phyloP scores from a whole-genome alignment of 2,329 filamentous ascomycete species.

The Capronia americana region DNA sequence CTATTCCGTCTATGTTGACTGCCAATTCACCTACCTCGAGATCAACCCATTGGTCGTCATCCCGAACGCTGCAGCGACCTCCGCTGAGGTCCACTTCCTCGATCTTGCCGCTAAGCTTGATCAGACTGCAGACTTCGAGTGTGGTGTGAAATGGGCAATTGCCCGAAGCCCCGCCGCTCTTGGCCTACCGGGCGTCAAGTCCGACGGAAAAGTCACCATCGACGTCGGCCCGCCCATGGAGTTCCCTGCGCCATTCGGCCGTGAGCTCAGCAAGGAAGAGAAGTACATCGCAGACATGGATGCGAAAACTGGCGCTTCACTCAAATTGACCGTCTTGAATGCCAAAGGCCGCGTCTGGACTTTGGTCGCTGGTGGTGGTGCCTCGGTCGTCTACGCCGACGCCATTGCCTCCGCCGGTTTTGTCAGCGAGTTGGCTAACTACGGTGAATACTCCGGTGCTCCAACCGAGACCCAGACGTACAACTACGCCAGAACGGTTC shows the following conservation, averaged over 20 bases:
- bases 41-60: conserved; percentile 99
- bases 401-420: conserved; percentile 97
- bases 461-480: conserved; percentile 98
- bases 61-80: conserved; percentile 89
- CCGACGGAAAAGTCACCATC: conserved; percentile 80
- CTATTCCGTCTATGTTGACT: conserved; percentile 99
- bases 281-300: conserved; percentile 98
- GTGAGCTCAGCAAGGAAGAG: conserved; percentile 98
- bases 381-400: conserved; percentile 97
- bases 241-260: conserved; percentile 98
- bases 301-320: conserved; percentile 97
- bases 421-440: conserved; percentile 96
- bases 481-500: conserved; percentile 96
- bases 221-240: conserved; percentile 98
- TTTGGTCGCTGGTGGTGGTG: conserved; percentile 97
- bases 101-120: conserved; percentile 98
- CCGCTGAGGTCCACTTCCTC: conserved; percentile 94
- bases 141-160: conserved; percentile 98
- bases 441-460: conserved; percentile 98
- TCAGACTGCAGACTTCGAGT: conserved; percentile 99
- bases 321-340: conserved; percentile 98
- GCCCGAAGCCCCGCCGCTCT: conserved; percentile 88
- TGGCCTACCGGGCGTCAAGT: conserved; percentile 73
- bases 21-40: conserved; percentile 99
- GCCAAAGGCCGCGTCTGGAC: conserved; percentile 93